These are phyloP conservation scores for Xylaria grammica DNA, from an alignment of 495 filamentous ascomycete genomes.

Conservation along the genomic window DNA sequence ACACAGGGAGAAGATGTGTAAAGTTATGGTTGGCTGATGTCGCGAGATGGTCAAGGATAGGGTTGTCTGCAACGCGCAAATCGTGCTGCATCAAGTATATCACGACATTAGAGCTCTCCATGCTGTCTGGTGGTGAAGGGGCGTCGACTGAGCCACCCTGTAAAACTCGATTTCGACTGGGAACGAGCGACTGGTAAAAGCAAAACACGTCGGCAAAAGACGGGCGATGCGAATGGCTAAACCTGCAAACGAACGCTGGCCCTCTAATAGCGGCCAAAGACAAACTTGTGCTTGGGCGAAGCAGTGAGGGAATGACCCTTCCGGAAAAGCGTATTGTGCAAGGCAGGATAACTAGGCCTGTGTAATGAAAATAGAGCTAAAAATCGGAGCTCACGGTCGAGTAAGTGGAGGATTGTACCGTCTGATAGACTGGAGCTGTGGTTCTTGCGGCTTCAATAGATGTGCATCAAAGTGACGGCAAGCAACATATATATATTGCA, in stretches of 20 bases:
- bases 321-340: too few relatives aligned
- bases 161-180: too few relatives aligned
- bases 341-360: too few relatives aligned
- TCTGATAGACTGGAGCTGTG: not conserved
- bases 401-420: too few relatives aligned
- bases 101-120: conserved; percentile 50
- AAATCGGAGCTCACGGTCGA: not conserved
- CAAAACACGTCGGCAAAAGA: too few relatives aligned
- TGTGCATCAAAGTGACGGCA: not conserved
- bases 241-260: not conserved
- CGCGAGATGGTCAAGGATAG: conserved; percentile 62
- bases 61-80: conserved; percentile 71
- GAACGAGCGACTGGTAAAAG: too few relatives aligned
- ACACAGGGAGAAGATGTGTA: conserved; percentile 70
- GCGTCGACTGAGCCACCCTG: conserved; percentile 8
- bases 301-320: not conserved
- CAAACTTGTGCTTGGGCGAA: not conserved
- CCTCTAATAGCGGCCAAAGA: not conserved
- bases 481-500: not conserved
- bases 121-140: conserved; percentile 24
- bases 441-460: not conserved
- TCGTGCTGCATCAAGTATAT: conserved; percentile 70
- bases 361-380: not conserved
- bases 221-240: not conserved
- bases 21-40: conserved; percentile 54